Conservation (phyloP, 495 filamentous ascomycete genomes). For the Talaromyces trachyspermus region DNA sequence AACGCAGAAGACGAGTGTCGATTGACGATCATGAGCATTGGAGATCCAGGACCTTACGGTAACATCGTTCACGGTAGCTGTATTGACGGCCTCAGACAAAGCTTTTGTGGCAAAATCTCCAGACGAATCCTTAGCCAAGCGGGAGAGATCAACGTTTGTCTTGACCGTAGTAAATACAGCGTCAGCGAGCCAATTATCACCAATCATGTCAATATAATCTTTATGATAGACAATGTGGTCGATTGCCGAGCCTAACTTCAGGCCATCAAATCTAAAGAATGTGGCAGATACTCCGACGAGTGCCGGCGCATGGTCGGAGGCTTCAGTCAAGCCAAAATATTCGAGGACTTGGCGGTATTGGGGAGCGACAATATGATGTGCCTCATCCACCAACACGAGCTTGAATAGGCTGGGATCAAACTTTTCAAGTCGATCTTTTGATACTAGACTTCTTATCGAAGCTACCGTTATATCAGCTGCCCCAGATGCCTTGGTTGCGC, state of each 20-base stretch:
- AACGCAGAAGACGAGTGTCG: conserved; percentile 88
- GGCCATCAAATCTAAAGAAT: conserved; percentile 79
- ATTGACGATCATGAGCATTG: conserved; percentile 64
- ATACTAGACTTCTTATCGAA: conserved; percentile 75
- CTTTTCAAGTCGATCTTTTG: conserved; percentile 65
- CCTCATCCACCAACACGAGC: conserved; percentile 89
- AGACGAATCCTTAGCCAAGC: conserved; percentile 52
- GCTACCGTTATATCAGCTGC: conserved; percentile 88
- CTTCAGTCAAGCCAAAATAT: conserved; percentile 64
- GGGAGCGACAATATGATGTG: conserved; percentile 90
- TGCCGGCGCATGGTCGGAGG: conserved; percentile 47
- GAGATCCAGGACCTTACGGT: conserved; percentile 78
- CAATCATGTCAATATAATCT: conserved; percentile 95
- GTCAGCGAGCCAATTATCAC: conserved; percentile 73
- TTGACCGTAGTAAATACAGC: conserved; percentile 90
- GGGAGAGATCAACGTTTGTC: conserved; percentile 66
- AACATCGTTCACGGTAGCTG: conserved; percentile 64
- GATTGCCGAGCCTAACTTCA: conserved; percentile 79
- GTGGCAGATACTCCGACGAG: conserved; percentile 93
- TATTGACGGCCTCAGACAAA: conserved; percentile 78
- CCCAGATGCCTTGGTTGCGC: conserved; percentile 61
- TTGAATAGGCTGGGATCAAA: conserved; percentile 80
- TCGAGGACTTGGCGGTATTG: conserved; percentile 64
- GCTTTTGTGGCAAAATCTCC: conserved; percentile 73
- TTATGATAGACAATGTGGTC: conserved; percentile 97